Percentiles rank a stretch among this genome's conserved stretches.
These are phyloP conservation scores for Sphagnum fallax DNA, from an alignment of 228 moss, liverwort and hornwort species.

Conservation along the genomic window DNA sequence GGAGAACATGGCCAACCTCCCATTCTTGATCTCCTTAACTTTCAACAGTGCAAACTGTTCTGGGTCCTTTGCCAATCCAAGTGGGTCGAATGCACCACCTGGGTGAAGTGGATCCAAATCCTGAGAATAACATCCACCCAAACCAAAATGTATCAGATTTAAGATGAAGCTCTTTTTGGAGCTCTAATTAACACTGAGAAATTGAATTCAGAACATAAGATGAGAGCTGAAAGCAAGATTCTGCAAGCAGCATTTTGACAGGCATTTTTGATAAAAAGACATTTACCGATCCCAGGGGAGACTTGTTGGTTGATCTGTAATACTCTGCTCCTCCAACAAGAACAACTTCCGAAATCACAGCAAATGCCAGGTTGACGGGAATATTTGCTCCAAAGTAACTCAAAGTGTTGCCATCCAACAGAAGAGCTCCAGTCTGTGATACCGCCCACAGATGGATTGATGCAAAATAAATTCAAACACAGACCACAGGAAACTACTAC, in stretches of 20 bases:
- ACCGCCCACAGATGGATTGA: too few relatives aligned
- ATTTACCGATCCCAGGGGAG: conserved; percentile 70
- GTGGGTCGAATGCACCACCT: conserved; percentile 69
- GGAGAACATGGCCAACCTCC: conserved; percentile 74
- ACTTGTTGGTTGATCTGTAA: conserved; percentile 84
- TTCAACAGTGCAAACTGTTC: conserved; percentile 72
- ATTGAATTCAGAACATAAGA: too few relatives aligned
- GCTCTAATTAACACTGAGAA: too few relatives aligned
- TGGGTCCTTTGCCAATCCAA: conserved; percentile 70
- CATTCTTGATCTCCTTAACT: conserved; percentile 89
- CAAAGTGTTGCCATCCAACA: conserved; percentile 60
- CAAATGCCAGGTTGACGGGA: conserved; percentile 57
- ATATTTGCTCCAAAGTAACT: conserved; percentile 67
- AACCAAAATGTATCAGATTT: too few relatives aligned
- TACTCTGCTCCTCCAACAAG: conserved; percentile 91
- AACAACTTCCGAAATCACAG: conserved; percentile 51
- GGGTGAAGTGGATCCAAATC: conserved; percentile 66
- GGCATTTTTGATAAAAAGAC: too few relatives aligned
- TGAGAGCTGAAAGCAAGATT: too few relatives aligned
- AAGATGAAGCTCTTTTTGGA: too few relatives aligned
- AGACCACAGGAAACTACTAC: too few relatives aligned
- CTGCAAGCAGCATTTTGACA: too few relatives aligned
- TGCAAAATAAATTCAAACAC: too few relatives aligned
- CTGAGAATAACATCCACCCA: conserved; percentile 8
- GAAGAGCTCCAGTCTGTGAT: conserved; percentile 55